A percentile compares a stretch with the other conserved stretches of the same genome.
phyloP scores from a whole-genome alignment of 257 asterid genomes.

The Plantago major region DNA sequence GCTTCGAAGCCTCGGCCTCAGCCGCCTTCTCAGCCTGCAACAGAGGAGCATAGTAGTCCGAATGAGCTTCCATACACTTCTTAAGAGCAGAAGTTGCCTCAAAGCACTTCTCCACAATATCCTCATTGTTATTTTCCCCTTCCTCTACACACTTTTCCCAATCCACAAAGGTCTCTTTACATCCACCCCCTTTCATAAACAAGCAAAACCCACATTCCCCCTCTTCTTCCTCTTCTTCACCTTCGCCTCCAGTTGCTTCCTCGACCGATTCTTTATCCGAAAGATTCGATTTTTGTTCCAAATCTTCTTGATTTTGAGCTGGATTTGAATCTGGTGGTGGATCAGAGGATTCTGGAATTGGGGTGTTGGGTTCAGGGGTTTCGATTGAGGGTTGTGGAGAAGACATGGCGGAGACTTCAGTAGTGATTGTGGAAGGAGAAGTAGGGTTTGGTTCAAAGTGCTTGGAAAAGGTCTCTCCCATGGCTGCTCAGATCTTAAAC shows the following conservation, averaged over 20 bases:
- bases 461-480: conserved; percentile 33
- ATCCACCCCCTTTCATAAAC: conserved; percentile 84
- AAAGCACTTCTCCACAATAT: conserved; percentile 60
- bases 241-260: conserved; percentile 15
- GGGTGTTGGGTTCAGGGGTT: conserved; percentile 17
- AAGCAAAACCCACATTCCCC: conserved; percentile 84
- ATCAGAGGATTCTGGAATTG: conserved; percentile 23
- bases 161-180: conserved; percentile 49
- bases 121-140: conserved; percentile 56
- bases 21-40: conserved; percentile 65
- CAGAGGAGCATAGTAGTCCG: conserved; percentile 66
- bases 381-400: conserved; percentile 24
- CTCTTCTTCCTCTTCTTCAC: conserved; percentile 49
- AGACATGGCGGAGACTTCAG: conserved; percentile 34
- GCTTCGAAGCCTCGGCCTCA: conserved; percentile 47
- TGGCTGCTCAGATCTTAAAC: conserved; percentile 39
- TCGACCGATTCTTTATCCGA: conserved; percentile 13
- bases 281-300: not conserved
- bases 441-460: conserved; percentile 31
- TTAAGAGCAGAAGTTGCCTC: conserved; percentile 46
- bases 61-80: conserved; percentile 77
- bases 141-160: conserved; percentile 81
- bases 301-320: not conserved
- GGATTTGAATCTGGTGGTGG: conserved; percentile 20
- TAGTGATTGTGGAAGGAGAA: conserved; percentile 6